Percentiles rank a stretch among this genome's conserved stretches.
phyloP scores from a whole-genome alignment of 768 basidiomycete genomes.

The Candolleomyces eurysporus region DNA sequence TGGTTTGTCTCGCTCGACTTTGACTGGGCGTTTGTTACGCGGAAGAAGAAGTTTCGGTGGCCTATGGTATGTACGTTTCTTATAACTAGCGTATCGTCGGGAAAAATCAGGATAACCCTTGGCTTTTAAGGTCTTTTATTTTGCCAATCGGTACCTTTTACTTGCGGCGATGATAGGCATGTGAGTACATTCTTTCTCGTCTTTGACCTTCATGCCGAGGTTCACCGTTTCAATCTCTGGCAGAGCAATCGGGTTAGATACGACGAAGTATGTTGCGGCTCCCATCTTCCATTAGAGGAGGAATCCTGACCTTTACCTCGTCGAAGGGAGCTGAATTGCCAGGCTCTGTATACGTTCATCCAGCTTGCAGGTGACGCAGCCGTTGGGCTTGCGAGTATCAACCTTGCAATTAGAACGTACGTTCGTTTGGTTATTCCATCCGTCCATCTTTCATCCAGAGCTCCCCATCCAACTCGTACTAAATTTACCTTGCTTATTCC shows the following conservation, averaged over 20 bases:
- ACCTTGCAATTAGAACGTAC: slow-evolving; percentile 58
- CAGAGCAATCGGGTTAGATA: slow-evolving; percentile 54
- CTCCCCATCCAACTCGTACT: not conserved
- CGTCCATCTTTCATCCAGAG: not conserved
- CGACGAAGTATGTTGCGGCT: slow-evolving; percentile 29
- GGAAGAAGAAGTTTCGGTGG: slow-evolving; percentile 61
- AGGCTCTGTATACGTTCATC: slow-evolving; percentile 62
- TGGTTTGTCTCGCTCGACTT: slow-evolving; percentile 60
- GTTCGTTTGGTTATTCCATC: slow-evolving; percentile 11
- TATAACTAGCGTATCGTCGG: too few species aligned
- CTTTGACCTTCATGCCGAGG: not conserved
- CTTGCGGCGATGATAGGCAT: slow-evolving; percentile 68
- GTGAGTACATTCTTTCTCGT: slow-evolving; percentile 38
- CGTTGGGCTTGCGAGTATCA: slow-evolving; percentile 58
- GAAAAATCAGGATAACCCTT: too few species aligned
- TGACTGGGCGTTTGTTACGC: slow-evolving; percentile 58
- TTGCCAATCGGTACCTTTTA: slow-evolving; percentile 62
- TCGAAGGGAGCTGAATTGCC: slow-evolving; percentile 55
- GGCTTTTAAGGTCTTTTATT: slow-evolving; percentile 56
- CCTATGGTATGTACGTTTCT: slow-evolving; percentile 49
- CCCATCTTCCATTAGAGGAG: not conserved
- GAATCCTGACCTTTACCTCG: not conserved
- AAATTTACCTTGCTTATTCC: not conserved
- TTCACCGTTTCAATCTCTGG: not conserved
- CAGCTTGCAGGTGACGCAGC: slow-evolving; percentile 49